Evolutionary conservation across 176 grass and related monocot genomes (phyloP), one percentile per base, ranked within the genome.

Genomic region (bread wheat (Triticum aestivum)): DNA sequence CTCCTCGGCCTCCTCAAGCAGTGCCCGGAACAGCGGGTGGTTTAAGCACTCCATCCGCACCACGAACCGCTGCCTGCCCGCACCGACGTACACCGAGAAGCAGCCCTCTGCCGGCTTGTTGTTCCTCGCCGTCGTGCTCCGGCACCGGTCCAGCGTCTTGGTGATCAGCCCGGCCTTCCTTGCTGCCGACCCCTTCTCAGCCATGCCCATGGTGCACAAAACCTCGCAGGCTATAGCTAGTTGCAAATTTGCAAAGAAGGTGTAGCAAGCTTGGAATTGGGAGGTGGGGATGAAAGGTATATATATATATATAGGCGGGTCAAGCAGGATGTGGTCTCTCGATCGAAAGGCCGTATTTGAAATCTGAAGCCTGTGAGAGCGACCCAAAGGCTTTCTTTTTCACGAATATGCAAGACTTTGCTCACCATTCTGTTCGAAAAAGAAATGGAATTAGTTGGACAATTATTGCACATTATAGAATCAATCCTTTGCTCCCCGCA

Each of bases 1-100:
- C 84, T 75, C 78, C 89, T 91, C 89, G 20, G 89, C 89, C 69
- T 94, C 87, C 68, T 94, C 92, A 69, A 94, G 81, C 81, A 94
- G 65, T 35, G 56, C 52, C 69, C 44, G 73, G 87, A 94, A 94
- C 75, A 91, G 84, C 24, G 81, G 89, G 84, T 91, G 89, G 65
- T 84, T 87, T 34, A 94, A 39, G 80, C 86, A 87, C 87, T 91
- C 87, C 0, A 80, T 91, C 14, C 70, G 80, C 26, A 94, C 79
- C 54, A 94, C 71, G 58, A 94, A 94, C 69, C 87, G 58, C 76
- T 89, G 84, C 84, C 77, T 84, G 21, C 83, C 84, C 70, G 79
- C 83, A 34, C 89, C 89, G 62, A 94, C 92, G 71, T 89, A 81
- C 83, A 94, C 92, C 33, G 92, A 56, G 44, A 91, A 81, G 80